These are phyloP conservation scores for Cucurbitaria berberidis DNA, from an alignment of 2,329 filamentous ascomycete genomes.

Conservation along the genomic window DNA sequence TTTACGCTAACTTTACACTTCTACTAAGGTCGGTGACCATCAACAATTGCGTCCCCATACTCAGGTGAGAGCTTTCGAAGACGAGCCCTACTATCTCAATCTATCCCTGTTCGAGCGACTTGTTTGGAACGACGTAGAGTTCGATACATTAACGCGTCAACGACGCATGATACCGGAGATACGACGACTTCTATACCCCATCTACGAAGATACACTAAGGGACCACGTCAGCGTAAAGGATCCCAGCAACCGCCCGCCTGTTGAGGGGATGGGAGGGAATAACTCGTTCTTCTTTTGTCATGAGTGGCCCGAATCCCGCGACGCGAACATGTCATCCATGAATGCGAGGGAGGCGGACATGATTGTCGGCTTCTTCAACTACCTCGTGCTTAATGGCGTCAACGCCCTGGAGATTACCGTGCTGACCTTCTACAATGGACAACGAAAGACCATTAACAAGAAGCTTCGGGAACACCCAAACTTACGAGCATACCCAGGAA, in stretches of 20 bases:
- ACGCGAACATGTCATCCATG: conserved; percentile 68
- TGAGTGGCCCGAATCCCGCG: conserved; percentile 67
- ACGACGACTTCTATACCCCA: conserved; percentile 63
- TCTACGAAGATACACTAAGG: conserved; percentile 62
- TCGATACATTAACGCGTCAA: conserved; percentile 70
- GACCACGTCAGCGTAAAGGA: conserved; percentile 65
- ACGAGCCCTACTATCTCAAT: conserved; percentile 69
- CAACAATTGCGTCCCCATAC: conserved; percentile 77
- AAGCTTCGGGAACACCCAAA: conserved; percentile 53
- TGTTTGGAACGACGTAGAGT: conserved; percentile 69
- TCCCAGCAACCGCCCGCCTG: conserved; percentile 53
- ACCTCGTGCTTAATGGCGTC: conserved; percentile 73
- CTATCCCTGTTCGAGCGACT: conserved; percentile 82
- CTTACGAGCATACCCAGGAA: conserved; percentile 36
- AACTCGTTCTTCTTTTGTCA: conserved; percentile 70
- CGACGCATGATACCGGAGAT: conserved; percentile 76
- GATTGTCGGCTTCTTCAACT: conserved; percentile 73
- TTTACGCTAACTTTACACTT: background rate
- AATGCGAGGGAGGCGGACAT: conserved; percentile 76
- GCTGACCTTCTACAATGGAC: conserved; percentile 87
- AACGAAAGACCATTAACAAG: conserved; percentile 69
- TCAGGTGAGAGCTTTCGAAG: conserved; percentile 64
- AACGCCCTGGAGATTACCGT: conserved; percentile 71
- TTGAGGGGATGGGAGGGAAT: conserved; percentile 68
- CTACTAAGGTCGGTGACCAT: conserved; percentile 70